A percentile compares a stretch with the other conserved stretches of the same genome.
Conservation (phyloP, 768 basidiomycete genomes). For the Lentinula sp. region DNA sequence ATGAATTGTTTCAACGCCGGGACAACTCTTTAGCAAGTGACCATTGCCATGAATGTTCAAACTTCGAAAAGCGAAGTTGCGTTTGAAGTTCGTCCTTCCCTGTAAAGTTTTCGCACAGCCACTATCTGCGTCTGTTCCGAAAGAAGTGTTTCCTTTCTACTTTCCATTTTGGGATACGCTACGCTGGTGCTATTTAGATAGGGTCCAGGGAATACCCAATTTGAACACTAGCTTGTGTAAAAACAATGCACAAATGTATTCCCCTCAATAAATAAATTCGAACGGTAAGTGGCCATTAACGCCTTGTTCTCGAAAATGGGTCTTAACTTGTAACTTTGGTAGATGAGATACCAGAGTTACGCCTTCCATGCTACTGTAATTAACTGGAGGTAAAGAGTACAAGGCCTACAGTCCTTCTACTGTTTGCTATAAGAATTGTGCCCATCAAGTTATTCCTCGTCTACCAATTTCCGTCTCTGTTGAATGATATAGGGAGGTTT, state of each 20-base stretch:
- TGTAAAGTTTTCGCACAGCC: background rate
- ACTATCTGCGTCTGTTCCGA: background rate
- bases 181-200: background rate
- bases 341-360: background rate
- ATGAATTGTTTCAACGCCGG: too few relatives aligned
- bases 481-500: background rate
- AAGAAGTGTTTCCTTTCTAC: background rate
- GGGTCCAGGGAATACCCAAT: background rate
- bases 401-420: background rate
- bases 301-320: conserved; percentile 3
- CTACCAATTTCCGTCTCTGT: background rate
- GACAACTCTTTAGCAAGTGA: too few relatives aligned
- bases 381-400: background rate
- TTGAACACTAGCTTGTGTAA: background rate
- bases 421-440: background rate
- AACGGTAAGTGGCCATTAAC: background rate
- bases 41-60: too few relatives aligned
- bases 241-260: background rate
- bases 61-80: too few relatives aligned
- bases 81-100: too few relatives aligned
- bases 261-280: background rate
- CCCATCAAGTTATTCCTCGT: background rate
- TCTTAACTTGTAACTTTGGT: background rate
- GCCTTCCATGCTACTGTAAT: background rate
- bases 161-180: background rate